Percentiles rank a stretch among this genome's conserved stretches.
Evolutionary conservation across 805 yeast genomes (phyloP).

Genomic region (Saccharomyces mikatae): DNA sequence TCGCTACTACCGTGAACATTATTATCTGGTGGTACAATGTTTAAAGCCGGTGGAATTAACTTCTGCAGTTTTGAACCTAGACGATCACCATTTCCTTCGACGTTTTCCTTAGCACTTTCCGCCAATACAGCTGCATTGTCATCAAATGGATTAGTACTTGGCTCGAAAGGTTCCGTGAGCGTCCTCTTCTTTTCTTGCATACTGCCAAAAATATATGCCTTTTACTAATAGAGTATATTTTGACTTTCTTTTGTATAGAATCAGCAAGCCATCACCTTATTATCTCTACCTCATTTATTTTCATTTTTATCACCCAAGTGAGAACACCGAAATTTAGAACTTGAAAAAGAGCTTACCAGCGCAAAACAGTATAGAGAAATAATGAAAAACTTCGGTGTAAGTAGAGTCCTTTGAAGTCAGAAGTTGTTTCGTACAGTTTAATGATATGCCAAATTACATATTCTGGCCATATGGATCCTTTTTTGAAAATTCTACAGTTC

Average conservation of each 20-base stretch:
- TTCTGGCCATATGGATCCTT: constrained; percentile 19
- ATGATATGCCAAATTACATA: constrained; percentile 16
- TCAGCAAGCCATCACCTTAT: not conserved
- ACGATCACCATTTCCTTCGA: constrained; percentile 1
- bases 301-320: not conserved
- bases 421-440: not conserved
- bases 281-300: not conserved
- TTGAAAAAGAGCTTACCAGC: not conserved
- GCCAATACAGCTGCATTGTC: not conserved
- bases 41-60: constrained; percentile 13
- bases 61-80: constrained; percentile 1
- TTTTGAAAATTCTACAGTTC: not conserved
- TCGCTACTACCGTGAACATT: constrained; percentile 1
- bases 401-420: not conserved
- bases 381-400: not conserved
- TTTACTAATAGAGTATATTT: not conserved
- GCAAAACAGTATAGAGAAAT: not conserved
- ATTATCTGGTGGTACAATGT: constrained; percentile 14
- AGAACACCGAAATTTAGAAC: not conserved
- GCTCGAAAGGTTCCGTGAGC: constrained; percentile 17
- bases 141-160: not conserved
- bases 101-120: not conserved
- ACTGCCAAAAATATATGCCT: no score
- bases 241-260: not conserved
- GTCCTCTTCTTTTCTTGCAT: constrained; percentile 15